These are phyloP conservation scores for Penicillium sp. DNA, from an alignment of 2,329 filamentous ascomycete species.

Conservation along the genomic window DNA sequence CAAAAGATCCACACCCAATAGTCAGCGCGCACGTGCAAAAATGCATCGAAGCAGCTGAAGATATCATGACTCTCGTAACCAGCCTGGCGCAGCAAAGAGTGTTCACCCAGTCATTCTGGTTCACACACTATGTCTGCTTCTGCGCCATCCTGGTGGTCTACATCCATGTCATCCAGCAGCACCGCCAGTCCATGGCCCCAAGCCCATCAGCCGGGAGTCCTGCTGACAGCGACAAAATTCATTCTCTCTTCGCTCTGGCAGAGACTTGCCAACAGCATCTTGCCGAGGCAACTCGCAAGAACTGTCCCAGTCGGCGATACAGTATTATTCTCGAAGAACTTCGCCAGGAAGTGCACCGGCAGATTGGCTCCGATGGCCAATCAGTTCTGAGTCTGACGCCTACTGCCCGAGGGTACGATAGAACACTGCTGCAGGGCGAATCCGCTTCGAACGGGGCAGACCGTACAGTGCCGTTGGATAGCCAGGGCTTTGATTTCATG, in stretches of 20 bases:
- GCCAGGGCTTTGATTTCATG: constrained; percentile 16
- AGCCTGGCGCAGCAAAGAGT: constrained; percentile 36
- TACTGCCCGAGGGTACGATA: not conserved
- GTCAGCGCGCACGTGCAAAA: constrained; percentile 42
- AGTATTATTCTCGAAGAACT: constrained; percentile 50
- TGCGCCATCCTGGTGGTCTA: constrained; percentile 44
- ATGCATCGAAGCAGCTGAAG: constrained; percentile 45
- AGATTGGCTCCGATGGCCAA: constrained; percentile 25
- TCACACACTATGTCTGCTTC: constrained; percentile 45
- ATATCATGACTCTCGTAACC: constrained; percentile 39
- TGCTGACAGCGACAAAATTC: constrained; percentile 22
- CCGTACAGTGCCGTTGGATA: constrained; percentile 10
- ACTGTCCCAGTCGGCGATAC: constrained; percentile 49
- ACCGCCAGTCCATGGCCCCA: constrained; percentile 22
- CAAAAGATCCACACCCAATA: constrained; percentile 29
- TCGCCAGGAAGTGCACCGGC: constrained; percentile 42
- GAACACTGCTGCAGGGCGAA: not conserved
- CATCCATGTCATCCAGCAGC: constrained; percentile 44
- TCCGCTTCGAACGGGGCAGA: constrained; percentile 1
- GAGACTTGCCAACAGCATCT: constrained; percentile 48
- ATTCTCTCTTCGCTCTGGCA: constrained; percentile 42
- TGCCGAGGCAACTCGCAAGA: constrained; percentile 47
- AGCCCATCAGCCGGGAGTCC: constrained; percentile 21
- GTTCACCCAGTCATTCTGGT: constrained; percentile 44
- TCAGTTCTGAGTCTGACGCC: not conserved